Base-by-base conservation (phyloP, 306 rosid genomes). In the Ochetophila trinervis region DNA sequence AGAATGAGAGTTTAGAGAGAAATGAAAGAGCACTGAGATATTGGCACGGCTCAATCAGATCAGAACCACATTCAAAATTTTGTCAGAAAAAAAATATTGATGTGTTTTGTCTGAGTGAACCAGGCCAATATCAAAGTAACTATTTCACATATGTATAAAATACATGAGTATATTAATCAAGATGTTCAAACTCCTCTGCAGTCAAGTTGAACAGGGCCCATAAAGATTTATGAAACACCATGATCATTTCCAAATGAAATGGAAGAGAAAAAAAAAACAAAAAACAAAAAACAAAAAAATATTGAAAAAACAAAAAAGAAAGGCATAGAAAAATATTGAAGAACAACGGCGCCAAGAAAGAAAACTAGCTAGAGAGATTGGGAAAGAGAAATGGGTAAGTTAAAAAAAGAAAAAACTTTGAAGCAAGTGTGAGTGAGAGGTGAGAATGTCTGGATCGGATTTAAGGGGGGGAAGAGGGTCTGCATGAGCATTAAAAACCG, bases 21-120 rank as follows among this genome's bases (percentile, higher is more conserved):
- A 30, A 84, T 79, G 92, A 86, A 77, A 67, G 57, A 77, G 71
- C 72, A 79, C 47, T 84, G 74, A 79, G 83, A 86, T 86, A 86
- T 86, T 86, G 92, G 82, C 92, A 75, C 92, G 92, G 87, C 89
- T 86, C 92, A 86, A 86, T 86, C 89, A 86, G 71, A 85, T 14
- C 37, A 34, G 27, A 64, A 15, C n/a, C 21, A 50, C 21, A 17
- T 5, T 16, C 22, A 17, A 50, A 49, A 49, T 15, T 18, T 49
- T n/a, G 20, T 50, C 54, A 44, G 16, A 44, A 56, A 5, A 53
- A 22, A 4, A 35, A 34, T 24, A 5, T 50, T 16, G 17, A 1
- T 66, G 12, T 11, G 5, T 65, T 57, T 36, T 15, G 58, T 85
- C 85, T 81, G 92, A 84, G 80, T 86, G 89, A 86, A 79, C 92